These are phyloP conservation scores for Tephrocybe sp. DNA, from an alignment of 768 basidiomycete genomes.

Conservation along the genomic window DNA sequence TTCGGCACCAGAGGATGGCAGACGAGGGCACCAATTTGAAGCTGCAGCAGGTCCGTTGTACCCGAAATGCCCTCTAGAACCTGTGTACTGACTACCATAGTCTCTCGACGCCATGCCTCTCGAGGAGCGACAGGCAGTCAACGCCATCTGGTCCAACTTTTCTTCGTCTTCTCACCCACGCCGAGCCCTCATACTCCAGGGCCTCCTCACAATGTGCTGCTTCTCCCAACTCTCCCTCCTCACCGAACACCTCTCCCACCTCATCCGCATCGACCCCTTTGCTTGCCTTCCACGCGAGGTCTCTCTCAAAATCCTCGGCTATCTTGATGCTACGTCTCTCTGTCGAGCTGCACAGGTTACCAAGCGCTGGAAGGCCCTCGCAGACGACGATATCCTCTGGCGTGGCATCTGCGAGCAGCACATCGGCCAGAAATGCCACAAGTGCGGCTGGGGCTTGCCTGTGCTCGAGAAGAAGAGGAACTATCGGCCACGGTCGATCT, in stretches of 20 bases:
- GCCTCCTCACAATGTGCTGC: slow-evolving; percentile 98
- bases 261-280: slow-evolving; percentile 97
- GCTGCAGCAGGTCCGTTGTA: slow-evolving; percentile 74
- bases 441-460: slow-evolving; percentile 97
- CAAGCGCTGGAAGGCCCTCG: slow-evolving; percentile 79
- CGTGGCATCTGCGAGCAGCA: slow-evolving; percentile 96
- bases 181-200: slow-evolving; percentile 92
- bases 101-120: slow-evolving; percentile 87
- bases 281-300: slow-evolving; percentile 88
- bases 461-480: slow-evolving; percentile 75
- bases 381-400: slow-evolving; percentile 97
- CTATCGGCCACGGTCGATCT: slow-evolving; percentile 35
- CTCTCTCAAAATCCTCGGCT: slow-evolving; percentile 79
- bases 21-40: slow-evolving; percentile 92
- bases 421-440: slow-evolving; percentile 93
- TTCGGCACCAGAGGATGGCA: slow-evolving; percentile 94
- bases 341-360: slow-evolving; percentile 93
- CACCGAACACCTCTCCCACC: slow-evolving; percentile 84
- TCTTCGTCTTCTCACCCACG: slow-evolving; percentile 91
- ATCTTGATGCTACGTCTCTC: slow-evolving; percentile 90
- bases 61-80: background rate
- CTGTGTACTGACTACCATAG: slow-evolving; percentile 40
- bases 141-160: slow-evolving; percentile 94
- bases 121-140: slow-evolving; percentile 85
- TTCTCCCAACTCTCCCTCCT: slow-evolving; percentile 97